A percentile compares a stretch with the other conserved stretches of the same genome.
Evolutionary conservation across 345 rosid genomes (phyloP).

Genomic region (Salix viminalis): DNA sequence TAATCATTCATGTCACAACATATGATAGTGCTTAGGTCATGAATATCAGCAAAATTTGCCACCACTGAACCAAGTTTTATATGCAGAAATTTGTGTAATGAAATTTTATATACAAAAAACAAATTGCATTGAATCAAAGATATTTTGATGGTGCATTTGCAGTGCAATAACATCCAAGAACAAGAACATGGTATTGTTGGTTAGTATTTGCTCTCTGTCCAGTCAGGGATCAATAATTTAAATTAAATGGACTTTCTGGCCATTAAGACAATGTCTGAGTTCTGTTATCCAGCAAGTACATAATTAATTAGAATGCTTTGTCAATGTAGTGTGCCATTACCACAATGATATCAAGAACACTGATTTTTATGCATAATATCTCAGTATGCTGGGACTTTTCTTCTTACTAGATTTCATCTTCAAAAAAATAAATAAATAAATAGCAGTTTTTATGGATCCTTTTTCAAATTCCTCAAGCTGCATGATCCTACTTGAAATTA

Average conservation of each 20-base stretch:
- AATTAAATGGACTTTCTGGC: not conserved
- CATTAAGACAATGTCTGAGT: not conserved
- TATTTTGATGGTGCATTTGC: not conserved
- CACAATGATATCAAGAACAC: not conserved
- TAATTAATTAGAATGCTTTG: not conserved
- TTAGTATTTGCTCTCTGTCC: not conserved
- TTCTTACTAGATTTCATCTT: not conserved
- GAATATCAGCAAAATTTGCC: not conserved
- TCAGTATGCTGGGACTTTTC: not conserved
- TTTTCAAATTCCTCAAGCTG: not conserved
- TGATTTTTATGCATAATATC: not conserved
- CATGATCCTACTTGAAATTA: not conserved
- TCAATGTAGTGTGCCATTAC: not conserved
- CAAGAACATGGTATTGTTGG: not conserved
- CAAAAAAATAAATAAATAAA: not conserved
- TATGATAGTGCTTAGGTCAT: not conserved
- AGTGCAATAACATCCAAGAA: not conserved
- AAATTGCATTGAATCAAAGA: not conserved
- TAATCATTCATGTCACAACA: not conserved
- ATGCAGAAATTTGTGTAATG: not conserved
- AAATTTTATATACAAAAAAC: not conserved
- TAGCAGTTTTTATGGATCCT: not conserved
- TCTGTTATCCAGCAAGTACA: not conserved
- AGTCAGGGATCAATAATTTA: not conserved
- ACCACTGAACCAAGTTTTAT: not conserved